Conservation (phyloP, 176 grass and related monocot species). For the Eremochloa ophiuroides region DNA sequence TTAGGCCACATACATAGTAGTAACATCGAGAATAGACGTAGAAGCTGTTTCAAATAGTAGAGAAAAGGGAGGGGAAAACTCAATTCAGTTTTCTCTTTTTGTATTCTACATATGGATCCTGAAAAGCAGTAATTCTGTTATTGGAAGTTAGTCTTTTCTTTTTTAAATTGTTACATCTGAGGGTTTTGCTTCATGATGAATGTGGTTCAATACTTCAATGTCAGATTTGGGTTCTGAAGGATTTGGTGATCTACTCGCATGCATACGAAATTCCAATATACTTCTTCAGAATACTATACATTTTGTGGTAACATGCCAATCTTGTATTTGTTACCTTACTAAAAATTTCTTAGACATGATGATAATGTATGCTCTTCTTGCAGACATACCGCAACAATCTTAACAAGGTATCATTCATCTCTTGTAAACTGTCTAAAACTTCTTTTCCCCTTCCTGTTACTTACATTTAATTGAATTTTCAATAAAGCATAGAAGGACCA, state of each 20-base stretch:
- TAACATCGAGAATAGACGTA: neutral
- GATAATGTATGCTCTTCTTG: conserved; percentile 53
- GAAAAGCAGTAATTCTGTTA: conserved; percentile 1
- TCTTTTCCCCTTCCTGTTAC: neutral
- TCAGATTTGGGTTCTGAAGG: conserved; percentile 98
- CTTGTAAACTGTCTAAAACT: conserved; percentile 1
- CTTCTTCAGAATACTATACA: conserved; percentile 93
- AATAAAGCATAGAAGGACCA: neutral
- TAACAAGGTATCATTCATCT: conserved; percentile 75
- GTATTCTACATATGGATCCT: conserved; percentile 8
- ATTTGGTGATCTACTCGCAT: conserved; percentile 95
- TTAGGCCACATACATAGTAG: conserved; percentile 8
- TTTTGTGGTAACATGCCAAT: conserved; percentile 80
- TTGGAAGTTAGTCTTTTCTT: conserved; percentile 3
- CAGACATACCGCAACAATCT: conserved; percentile 99
- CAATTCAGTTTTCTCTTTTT: conserved; percentile 11
- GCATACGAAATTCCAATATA: conserved; percentile 72
- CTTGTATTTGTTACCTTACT: conserved; percentile 22
- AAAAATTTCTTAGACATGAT: conserved; percentile 19
- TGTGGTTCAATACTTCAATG: conserved; percentile 22
- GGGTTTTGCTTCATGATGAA: conserved; percentile 29
- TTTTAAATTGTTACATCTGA: conserved; percentile 1
- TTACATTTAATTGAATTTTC: conserved; percentile 16
- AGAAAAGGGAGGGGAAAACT: conserved; percentile 5
- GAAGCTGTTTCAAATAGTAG: conserved; percentile 6